phyloP scores from a whole-genome alignment of 2,329 filamentous ascomycete species.

The Pseudogymnoascus sp. region DNA sequence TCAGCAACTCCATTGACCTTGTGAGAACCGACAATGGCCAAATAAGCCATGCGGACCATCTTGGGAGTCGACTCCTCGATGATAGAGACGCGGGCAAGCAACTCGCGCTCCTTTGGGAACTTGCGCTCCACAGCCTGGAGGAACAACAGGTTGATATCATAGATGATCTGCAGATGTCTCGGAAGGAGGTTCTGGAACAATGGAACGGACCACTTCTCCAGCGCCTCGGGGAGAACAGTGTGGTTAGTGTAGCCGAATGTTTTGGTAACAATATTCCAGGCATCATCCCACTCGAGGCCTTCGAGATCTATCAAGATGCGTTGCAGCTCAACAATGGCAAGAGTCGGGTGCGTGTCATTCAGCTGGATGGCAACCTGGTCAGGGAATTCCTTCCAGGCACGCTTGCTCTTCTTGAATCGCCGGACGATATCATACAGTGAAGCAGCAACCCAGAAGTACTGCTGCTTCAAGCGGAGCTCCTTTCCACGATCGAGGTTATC shows the following conservation, averaged over 20 bases:
- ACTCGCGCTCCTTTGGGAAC: conserved; percentile 82
- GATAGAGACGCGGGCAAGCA: conserved; percentile 83
- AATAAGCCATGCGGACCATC: conserved; percentile 95
- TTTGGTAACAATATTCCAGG: conserved; percentile 71
- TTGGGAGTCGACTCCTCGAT: conserved; percentile 95
- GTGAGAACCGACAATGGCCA: conserved; percentile 94
- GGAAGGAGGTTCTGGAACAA: conserved; percentile 87
- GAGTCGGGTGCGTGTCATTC: conserved; percentile 94
- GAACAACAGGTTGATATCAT: conserved; percentile 95
- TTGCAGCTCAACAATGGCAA: conserved; percentile 92
- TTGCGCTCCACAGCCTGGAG: conserved; percentile 80
- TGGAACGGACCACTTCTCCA: conserved; percentile 97
- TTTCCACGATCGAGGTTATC: conserved; percentile 95
- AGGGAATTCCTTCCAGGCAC: conserved; percentile 83
- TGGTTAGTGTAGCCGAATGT: conserved; percentile 98
- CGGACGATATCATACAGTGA: conserved; percentile 94
- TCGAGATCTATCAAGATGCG: conserved; percentile 85
- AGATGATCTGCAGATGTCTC: conserved; percentile 92
- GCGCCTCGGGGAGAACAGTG: conserved; percentile 89
- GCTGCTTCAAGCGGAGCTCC: conserved; percentile 94
- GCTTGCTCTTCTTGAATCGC: conserved; percentile 94
- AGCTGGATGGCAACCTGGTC: conserved; percentile 96
- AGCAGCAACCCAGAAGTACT: conserved; percentile 99
- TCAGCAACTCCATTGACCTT: conserved; percentile 99
- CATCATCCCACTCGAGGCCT: conserved; percentile 85